Conservation (phyloP, 1,284 basidiomycete genomes). For the Coniophora puteana region DNA sequence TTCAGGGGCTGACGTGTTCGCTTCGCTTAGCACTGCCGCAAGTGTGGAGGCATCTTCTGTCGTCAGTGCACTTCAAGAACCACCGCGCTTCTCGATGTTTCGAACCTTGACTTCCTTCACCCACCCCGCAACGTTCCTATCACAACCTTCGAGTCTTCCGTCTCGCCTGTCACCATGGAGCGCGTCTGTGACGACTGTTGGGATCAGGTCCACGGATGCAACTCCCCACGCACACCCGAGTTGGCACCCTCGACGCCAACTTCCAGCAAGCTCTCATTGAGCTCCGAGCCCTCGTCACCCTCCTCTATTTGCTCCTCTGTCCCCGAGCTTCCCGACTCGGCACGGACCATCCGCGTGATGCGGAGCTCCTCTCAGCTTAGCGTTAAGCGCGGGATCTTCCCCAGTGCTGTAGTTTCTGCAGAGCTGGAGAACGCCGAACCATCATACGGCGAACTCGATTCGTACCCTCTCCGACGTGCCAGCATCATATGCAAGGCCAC, state of each 20-base stretch:
- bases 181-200: constrained; percentile 74
- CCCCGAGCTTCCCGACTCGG: constrained; percentile 20
- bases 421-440: constrained; percentile 32
- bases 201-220: constrained; percentile 61
- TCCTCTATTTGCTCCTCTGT: constrained; percentile 34
- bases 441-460: constrained; percentile 57
- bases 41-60: constrained; percentile 77
- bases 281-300: constrained; percentile 30
- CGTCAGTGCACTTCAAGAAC: constrained; percentile 49
- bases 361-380: constrained; percentile 29
- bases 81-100: constrained; percentile 62
- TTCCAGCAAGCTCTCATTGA: constrained; percentile 27
- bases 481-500: constrained; percentile 68
- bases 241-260: constrained; percentile 29
- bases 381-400: constrained; percentile 29
- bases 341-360: constrained; percentile 18
- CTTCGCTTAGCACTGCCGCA: constrained; percentile 63
- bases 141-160: constrained; percentile 46
- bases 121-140: constrained; percentile 66
- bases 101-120: constrained; percentile 61
- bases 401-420: constrained; percentile 26
- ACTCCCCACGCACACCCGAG: constrained; percentile 41
- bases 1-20: too few relatives aligned
- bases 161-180: constrained; percentile 44
- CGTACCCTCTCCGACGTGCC: constrained; percentile 64